These are phyloP conservation scores for Podospora conica DNA, from an alignment of 495 filamentous ascomycete species.

Conservation along the genomic window DNA sequence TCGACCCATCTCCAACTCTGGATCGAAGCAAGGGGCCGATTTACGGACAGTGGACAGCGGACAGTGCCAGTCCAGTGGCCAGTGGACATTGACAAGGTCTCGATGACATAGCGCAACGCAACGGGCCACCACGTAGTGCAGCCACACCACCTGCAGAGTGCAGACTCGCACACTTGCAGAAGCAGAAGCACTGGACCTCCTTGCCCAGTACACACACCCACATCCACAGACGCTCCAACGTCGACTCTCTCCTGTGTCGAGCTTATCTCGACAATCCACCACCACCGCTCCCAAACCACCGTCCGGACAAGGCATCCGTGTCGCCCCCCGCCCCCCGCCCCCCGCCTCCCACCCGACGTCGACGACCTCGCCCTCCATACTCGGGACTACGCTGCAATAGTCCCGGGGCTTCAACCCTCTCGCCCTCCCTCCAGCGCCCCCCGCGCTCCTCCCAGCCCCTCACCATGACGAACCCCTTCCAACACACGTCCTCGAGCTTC, in stretches of 20 bases:
- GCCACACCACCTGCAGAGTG: not conserved
- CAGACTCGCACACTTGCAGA: too few species aligned
- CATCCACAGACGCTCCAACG: not conserved
- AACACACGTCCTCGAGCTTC: slow-evolving; percentile 18
- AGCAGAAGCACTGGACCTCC: too few species aligned
- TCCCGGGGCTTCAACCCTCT: slow-evolving; percentile 18
- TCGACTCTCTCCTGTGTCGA: not conserved
- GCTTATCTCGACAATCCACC: not conserved
- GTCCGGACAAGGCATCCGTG: not conserved
- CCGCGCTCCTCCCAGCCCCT: slow-evolving; percentile 6
- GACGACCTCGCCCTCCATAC: not conserved
- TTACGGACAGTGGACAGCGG: not conserved
- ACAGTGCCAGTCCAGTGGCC: too few species aligned
- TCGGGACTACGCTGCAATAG: not conserved
- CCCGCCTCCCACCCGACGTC: not conserved
- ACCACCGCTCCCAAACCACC: too few species aligned
- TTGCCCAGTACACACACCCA: not conserved
- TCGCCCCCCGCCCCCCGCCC: not conserved
- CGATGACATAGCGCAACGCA: not conserved
- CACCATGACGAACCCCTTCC: slow-evolving; percentile 35
- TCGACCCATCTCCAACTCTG: not conserved
- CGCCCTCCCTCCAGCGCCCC: slow-evolving; percentile 13
- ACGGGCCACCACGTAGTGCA: not conserved
- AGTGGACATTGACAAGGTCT: too few species aligned
- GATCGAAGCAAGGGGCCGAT: not conserved